Base-by-base conservation (phyloP, 1,284 basidiomycete genomes). In the Cutaneotrichosporon dermatis region DNA sequence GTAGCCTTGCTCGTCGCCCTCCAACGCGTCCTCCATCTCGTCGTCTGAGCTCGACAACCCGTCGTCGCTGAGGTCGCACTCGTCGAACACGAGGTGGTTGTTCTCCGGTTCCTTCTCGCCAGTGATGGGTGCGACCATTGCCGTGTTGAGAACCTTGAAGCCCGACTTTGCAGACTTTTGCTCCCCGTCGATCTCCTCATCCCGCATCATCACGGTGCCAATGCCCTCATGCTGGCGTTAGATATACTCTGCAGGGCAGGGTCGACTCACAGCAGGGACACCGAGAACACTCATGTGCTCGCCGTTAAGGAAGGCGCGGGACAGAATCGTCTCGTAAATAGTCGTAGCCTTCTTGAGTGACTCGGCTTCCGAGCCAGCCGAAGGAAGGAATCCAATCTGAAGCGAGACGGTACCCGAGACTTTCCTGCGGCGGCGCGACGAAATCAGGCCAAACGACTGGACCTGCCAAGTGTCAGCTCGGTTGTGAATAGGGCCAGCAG, bases 211-310 rank as follows among this genome's bases (percentile, higher is more conserved):
- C 57, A 92, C 80, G 0, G 92, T 95, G 53, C 92, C 92, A 41
- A 95, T 87, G 13, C 92, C 90, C 77, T 90, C 85, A 15, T 91
- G 90, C 90, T 93, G 71, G 34, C 25, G 25, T 25, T 25, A 25
- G 25, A 25, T 25, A 25, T 25, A 25, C 25, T 34, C 13, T 36
- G 11, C 4, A 35, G 34, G 15, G 33, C 52, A 46, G 13, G 9
- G 4, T 36, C 36, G 16, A 83, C 88, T 65, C 69, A 92, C 91
- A 1, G 91, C 88, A 13, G 91, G 89, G 0, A 88, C 76, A 41
- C 73, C 76, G 16, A 77, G 87, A 0, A 88, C 74, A n/a, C 71
- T 74, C 48, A 68, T 62, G 15, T 66, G 67, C 34, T 34, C 46
- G 25, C 60, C 79, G 9, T 85, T 86, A 0, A 84, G 70, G 36